Evolutionary conservation across 1,284 basidiomycete species (phyloP).

Genomic region (Xerocomus nothofagi): DNA sequence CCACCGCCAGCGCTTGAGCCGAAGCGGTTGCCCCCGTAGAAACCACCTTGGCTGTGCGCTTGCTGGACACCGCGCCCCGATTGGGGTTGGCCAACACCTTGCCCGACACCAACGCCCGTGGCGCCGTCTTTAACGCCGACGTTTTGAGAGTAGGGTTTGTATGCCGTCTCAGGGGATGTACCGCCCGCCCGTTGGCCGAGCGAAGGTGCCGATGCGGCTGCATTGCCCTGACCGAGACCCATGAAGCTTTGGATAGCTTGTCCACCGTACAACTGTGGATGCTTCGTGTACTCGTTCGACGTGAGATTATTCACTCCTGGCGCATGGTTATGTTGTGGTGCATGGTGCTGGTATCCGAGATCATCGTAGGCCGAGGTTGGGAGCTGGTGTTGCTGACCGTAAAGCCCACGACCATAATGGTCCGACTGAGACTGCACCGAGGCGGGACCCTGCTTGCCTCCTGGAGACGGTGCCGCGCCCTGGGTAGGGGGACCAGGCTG

Average conservation of each 20-base stretch:
- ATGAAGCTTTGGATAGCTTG: constrained; percentile 71
- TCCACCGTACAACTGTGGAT: constrained; percentile 55
- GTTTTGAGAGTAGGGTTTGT: constrained; percentile 66
- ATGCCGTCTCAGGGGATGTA: constrained; percentile 66
- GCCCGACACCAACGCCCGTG: constrained; percentile 43
- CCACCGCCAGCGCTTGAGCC: constrained; percentile 47
- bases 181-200: constrained; percentile 47
- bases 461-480: constrained; percentile 59
- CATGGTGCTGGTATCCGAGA: constrained; percentile 59
- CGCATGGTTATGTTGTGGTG: constrained; percentile 52
- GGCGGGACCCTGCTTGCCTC: constrained; percentile 58
- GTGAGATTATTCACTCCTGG: constrained; percentile 51
- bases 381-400: constrained; percentile 59
- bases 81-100: constrained; percentile 43
- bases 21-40: constrained; percentile 65
- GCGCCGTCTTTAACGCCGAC: constrained; percentile 58
- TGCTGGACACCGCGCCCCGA: constrained; percentile 52
- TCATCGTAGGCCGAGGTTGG: constrained; percentile 63
- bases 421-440: constrained; percentile 56
- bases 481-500: constrained; percentile 66
- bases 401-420: constrained; percentile 61
- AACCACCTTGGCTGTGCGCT: constrained; percentile 45
- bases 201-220: constrained; percentile 45
- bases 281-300: constrained; percentile 64
- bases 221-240: constrained; percentile 55